These are phyloP conservation scores for Syncephalis fuscata DNA, from an alignment of 371 early-diverging fungal genomes.

Conservation along the genomic window DNA sequence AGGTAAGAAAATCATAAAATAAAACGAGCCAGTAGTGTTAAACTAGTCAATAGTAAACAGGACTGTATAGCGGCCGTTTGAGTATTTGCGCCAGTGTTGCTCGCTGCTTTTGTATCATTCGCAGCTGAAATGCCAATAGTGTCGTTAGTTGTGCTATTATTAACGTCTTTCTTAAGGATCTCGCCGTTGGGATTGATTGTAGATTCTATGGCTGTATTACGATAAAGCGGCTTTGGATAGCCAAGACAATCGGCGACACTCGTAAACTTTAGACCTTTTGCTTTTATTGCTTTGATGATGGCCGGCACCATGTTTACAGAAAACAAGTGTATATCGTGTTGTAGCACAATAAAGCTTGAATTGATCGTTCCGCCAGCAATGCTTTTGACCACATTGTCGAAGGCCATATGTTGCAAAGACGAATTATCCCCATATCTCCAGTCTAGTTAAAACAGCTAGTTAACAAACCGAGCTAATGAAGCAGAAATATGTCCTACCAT, in stretches of 20 bases:
- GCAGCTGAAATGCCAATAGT: too few species aligned
- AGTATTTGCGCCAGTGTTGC: too few species aligned
- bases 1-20: too few species aligned
- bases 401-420: not conserved
- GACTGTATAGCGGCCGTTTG: too few species aligned
- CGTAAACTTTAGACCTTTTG: slow-evolving; percentile 20
- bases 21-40: too few species aligned
- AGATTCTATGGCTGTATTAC: too few species aligned
- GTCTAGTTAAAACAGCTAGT: not conserved
- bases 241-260: slow-evolving; percentile 28
- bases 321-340: slow-evolving; percentile 26
- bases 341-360: slow-evolving; percentile 10
- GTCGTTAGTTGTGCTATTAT: too few species aligned
- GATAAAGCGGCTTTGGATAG: slow-evolving; percentile 2
- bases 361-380: not conserved
- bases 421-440: not conserved
- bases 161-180: too few species aligned
- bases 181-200: too few species aligned
- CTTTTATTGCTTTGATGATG: slow-evolving; percentile 13
- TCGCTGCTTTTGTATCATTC: too few species aligned
- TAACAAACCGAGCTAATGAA: too few species aligned
- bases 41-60: too few species aligned
- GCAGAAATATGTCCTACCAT: not conserved
- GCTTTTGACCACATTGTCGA: not conserved
- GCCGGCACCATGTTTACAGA: slow-evolving; percentile 15